Base-by-base conservation (phyloP, 495 filamentous ascomycete species). In the Penicillium coprophilum region DNA sequence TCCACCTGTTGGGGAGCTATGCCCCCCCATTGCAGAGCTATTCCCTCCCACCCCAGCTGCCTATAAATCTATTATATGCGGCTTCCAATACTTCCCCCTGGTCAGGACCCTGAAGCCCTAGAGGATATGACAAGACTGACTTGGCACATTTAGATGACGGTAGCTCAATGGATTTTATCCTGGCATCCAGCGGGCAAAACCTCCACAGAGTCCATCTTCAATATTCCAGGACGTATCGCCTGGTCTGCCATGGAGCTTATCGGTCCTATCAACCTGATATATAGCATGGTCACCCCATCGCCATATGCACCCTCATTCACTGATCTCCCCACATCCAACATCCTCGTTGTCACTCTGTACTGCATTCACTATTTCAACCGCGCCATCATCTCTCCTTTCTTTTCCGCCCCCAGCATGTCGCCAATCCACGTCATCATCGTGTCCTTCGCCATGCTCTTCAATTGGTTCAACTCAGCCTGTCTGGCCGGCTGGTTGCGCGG, bases 161-260 rank as follows among this genome's bases (percentile, higher is more conserved):
- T 80, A n/a, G 38, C 80, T 34, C 85, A 87, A 83, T 89, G 85
- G 86, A 15, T 83, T 20, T 57, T 75, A 9, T 72, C 81, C 30
- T 90, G 79, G 75, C 87, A 92, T 69, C 80, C 79, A 30, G 82
- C 83, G 32, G 94, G 94, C 60, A 97, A 97, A 72, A 94, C 91
- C n/a, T 96, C 91, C 10, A 64, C 79, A 10, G 57, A 70, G 5
- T 90, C 85, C 39, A 75, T 73, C 15, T 77, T 95, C 71, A 97
- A 98, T 71, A 67, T 97, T 27, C 90, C 91, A n/a, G 94, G 94
- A 58, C 88, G 88, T 58, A 75, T 89, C 28, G 91, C 81, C 50
- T 98, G 94, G 94, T 81, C 84, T 7, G 77, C 82, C 5, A 96
- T 97, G 92, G 94, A 98, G 72, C 73, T 82, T 13, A 82, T 86